These are phyloP conservation scores for Rossbeevera mucosa DNA, from an alignment of 768 basidiomycete species.

Conservation along the genomic window DNA sequence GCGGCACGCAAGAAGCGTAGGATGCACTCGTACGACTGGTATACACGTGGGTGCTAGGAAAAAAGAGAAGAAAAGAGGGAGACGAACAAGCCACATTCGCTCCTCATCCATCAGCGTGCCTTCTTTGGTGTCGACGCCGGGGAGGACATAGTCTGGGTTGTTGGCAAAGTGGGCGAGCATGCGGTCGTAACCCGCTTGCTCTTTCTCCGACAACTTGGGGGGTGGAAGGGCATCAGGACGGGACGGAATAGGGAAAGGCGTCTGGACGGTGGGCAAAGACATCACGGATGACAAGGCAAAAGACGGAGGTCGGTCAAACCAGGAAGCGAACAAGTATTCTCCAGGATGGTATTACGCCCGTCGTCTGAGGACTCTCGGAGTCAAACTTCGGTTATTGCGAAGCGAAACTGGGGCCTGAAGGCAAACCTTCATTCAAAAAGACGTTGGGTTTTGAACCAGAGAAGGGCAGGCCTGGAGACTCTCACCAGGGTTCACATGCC, in stretches of 20 bases:
- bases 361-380: neutral
- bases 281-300: neutral
- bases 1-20: conserved; percentile 74
- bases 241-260: conserved; percentile 23
- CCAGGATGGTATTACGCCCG: too few relatives aligned
- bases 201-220: conserved; percentile 36
- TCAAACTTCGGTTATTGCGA: neutral
- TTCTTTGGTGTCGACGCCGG: conserved; percentile 38
- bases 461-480: neutral
- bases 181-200: conserved; percentile 46
- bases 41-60: neutral
- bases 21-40: conserved; percentile 62
- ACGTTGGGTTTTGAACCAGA: neutral
- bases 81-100: conserved; percentile 69
- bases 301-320: neutral
- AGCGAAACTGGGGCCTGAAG: neutral
- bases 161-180: conserved; percentile 58
- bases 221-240: conserved; percentile 32
- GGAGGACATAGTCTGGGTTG: conserved; percentile 45
- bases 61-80: conserved; percentile 10
- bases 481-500: neutral
- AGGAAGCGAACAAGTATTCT: neutral
- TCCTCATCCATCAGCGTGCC: conserved; percentile 57
- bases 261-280: conserved; percentile 13
- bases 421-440: neutral